Base-by-base conservation (phyloP, 352 stramenopile species). In the Globisporangium paroecandrum region DNA sequence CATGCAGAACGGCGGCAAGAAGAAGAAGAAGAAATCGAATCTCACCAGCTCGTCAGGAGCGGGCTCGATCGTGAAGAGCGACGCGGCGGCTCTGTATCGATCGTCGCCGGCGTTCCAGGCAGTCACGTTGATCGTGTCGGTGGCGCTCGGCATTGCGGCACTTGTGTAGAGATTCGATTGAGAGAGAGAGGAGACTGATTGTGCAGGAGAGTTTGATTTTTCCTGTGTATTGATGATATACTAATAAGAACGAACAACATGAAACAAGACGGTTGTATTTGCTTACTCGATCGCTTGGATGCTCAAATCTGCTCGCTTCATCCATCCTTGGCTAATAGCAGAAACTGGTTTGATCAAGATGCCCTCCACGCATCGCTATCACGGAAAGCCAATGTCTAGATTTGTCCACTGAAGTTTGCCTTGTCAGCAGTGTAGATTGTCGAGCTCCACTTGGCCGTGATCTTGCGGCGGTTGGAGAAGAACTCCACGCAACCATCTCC, bases 401-500 rank as follows among this genome's bases (percentile, higher is more conserved):
- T 78, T 55, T 91, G 83, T 1, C 80, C 79, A 54, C 79, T 91
- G 59, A 91, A 91, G 71, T 91, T 91, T 32, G 83, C 83, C 27
- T 79, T 81, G 65, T 91, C 83, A 29, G 64, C 67, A 4, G 76
- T 62, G 51, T 84, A 78, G 46, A 76, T 79, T 27, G 69, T 62
- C 7, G 79, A 77, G 73, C 75, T 83, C 97, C 97, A 99, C 76
- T 98, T 98, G 71, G 82, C 89, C 20, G 97, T 99, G 65, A 99
- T 94, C 83, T 99, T 99, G 79, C 97, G 94, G 24, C 96, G 85
- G 69, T 95, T 98, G 5, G 95, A 98, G 79, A 99, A 99, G 74
- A 99, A 99, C 78, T 99, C 97, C 60, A 99, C 88, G 27, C 87
- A 94, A 29, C 95, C 97, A 70, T 99, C 97, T 20, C 96, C 97